Percentiles rank a stretch among this genome's conserved stretches.
phyloP scores from a whole-genome alignment of 23 red algal genomes.

The Gracilaria gracilis region DNA sequence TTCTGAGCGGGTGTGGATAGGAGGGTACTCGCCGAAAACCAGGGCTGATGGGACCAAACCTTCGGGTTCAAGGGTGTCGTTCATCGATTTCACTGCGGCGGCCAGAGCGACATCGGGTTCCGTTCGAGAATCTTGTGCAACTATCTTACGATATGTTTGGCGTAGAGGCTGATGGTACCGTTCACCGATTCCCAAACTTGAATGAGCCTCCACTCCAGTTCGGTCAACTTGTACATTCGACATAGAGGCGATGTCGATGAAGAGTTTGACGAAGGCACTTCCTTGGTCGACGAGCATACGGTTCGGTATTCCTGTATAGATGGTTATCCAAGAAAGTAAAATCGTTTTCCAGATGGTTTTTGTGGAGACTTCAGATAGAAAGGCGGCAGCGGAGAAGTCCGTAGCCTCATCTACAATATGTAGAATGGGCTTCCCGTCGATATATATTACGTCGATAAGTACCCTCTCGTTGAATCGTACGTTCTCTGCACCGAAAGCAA shows the following conservation, averaged over 20 bases:
- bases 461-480: constrained; percentile 37
- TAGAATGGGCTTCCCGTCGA: constrained; percentile 42
- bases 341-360: constrained; percentile 30
- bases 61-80: constrained; percentile 34
- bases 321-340: not conserved
- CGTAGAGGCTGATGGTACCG: not conserved
- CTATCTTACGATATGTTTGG: too few relatives aligned
- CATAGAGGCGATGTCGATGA: not conserved
- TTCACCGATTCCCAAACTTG: constrained; percentile 42
- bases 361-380: constrained; percentile 24
- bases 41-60: constrained; percentile 15
- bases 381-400: constrained; percentile 41
- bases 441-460: constrained; percentile 58
- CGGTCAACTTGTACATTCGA: constrained; percentile 9
- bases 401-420: constrained; percentile 48
- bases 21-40: constrained; percentile 30
- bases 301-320: constrained; percentile 49
- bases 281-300: constrained; percentile 50
- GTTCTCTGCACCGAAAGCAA: constrained; percentile 43
- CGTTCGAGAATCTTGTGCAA: not conserved
- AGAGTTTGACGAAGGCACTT: not conserved
- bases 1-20: not conserved
- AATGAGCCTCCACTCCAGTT: constrained; percentile 47
- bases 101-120: constrained; percentile 1
- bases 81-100: constrained; percentile 33